These are phyloP conservation scores for Mrakia hoshinonis DNA, from an alignment of 768 basidiomycete species.

Conservation along the genomic window DNA sequence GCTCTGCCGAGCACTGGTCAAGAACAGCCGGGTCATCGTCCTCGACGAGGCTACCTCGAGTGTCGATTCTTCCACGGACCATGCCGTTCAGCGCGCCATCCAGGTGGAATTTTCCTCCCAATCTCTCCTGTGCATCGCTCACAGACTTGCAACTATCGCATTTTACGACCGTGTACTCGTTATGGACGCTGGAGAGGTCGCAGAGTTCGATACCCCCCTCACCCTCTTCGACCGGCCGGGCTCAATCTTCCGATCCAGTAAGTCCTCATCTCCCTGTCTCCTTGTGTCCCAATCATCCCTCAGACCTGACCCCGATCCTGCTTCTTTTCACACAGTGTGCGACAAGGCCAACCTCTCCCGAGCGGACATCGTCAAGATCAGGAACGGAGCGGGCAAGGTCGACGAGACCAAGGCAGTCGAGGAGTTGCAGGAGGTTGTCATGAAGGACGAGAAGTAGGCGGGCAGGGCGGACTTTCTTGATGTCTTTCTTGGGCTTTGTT, in stretches of 20 bases:
- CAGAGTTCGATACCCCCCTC: constrained; percentile 36
- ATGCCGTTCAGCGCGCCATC: constrained; percentile 57
- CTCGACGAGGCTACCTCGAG: constrained; percentile 58
- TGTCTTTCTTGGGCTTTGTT: no score
- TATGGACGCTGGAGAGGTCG: constrained; percentile 36
- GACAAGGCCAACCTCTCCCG: constrained; percentile 55
- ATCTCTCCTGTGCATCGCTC: constrained; percentile 34
- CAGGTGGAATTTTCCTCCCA: constrained; percentile 45
- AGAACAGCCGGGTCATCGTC: constrained; percentile 54
- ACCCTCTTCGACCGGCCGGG: constrained; percentile 39
- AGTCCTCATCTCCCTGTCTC: no score
- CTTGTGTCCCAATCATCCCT: no score
- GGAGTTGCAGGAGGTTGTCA: not conserved
- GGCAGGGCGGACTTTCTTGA: no score
- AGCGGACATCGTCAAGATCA: constrained; percentile 52
- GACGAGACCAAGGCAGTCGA: not conserved
- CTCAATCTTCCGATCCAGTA: constrained; percentile 61
- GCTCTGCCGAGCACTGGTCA: constrained; percentile 55
- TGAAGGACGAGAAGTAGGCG: not conserved
- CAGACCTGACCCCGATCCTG: no score
- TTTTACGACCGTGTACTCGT: constrained; percentile 41
- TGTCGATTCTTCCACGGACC: constrained; percentile 57
- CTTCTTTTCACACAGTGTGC: no score
- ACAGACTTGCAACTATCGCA: constrained; percentile 34
- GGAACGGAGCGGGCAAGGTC: constrained; percentile 31